phyloP scores from a whole-genome alignment of 352 stramenopile genomes.

The Phytophthora litchii region DNA sequence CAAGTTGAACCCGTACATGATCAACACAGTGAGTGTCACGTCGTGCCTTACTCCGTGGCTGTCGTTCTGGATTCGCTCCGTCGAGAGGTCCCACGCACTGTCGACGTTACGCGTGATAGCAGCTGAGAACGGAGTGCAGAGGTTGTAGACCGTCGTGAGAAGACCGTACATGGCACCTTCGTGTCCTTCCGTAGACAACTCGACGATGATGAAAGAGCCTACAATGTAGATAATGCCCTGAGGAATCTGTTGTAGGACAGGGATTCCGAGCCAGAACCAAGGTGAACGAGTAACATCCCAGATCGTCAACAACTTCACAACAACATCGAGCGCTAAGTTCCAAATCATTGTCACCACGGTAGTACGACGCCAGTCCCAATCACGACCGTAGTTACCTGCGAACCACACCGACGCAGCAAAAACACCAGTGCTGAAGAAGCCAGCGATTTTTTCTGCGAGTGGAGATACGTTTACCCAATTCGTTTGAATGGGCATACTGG shows the following conservation, averaged over 20 bases:
- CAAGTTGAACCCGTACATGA: conserved; percentile 63
- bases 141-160: conserved; percentile 66
- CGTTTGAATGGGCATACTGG: conserved; percentile 44
- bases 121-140: conserved; percentile 48
- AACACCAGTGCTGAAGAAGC: conserved; percentile 35
- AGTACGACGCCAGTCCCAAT: conserved; percentile 64
- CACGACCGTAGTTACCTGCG: conserved; percentile 55
- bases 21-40: conserved; percentile 52
- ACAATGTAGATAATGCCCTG: conserved; percentile 63
- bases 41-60: conserved; percentile 46
- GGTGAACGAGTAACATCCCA: conserved; percentile 55
- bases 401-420: conserved; percentile 50
- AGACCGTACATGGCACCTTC: conserved; percentile 72
- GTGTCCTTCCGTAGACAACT: conserved; percentile 59
- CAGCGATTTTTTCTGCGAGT: conserved; percentile 45
- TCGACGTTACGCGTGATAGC: conserved; percentile 51
- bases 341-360: conserved; percentile 36
- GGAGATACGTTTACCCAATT: conserved; percentile 52
- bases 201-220: conserved; percentile 60
- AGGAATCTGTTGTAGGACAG: conserved; percentile 53
- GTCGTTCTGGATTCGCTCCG: conserved; percentile 61
- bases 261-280: conserved; percentile 62
- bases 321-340: conserved; percentile 45
- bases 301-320: conserved; percentile 48
- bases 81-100: conserved; percentile 46